Percentiles rank a stretch among this genome's conserved stretches.
These are phyloP conservation scores for Diaporthe ilicicola DNA, from an alignment of 2,329 filamentous ascomycete genomes.

Conservation along the genomic window DNA sequence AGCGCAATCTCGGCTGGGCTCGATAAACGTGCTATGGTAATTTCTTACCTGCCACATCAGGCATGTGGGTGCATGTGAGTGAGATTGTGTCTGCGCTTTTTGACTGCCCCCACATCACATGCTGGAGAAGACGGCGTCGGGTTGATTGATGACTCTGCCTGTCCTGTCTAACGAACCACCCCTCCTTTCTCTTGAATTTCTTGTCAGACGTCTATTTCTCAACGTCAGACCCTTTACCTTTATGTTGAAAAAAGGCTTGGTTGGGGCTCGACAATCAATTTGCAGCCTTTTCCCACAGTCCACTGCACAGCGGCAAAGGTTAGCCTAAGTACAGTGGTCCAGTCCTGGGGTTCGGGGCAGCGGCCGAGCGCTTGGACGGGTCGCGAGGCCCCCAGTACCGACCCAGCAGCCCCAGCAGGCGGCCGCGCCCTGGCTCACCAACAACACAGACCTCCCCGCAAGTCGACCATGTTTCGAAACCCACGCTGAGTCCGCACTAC, in stretches of 20 bases:
- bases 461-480: conserved; percentile 4
- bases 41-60: background rate
- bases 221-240: background rate
- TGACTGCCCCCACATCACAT: background rate
- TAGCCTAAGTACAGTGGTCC: no score
- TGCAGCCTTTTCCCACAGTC: background rate
- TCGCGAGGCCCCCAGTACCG: background rate
- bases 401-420: background rate
- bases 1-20: no score
- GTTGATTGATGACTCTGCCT: background rate
- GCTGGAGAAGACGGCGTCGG: background rate
- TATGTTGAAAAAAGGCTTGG: background rate
- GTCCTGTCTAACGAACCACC: background rate
- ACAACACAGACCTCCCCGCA: conserved; percentile 1
- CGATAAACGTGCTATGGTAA: background rate
- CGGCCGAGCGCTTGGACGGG: background rate
- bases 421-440: background rate
- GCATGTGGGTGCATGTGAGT: background rate
- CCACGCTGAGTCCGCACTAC: background rate
- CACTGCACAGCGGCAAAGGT: background rate
- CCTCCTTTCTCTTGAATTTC: background rate
- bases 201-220: background rate
- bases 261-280: background rate
- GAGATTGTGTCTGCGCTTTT: background rate
- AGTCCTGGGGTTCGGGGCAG: no score